Conservation (phyloP, 2,329 filamentous ascomycete species). For the Fusarium sp. region DNA sequence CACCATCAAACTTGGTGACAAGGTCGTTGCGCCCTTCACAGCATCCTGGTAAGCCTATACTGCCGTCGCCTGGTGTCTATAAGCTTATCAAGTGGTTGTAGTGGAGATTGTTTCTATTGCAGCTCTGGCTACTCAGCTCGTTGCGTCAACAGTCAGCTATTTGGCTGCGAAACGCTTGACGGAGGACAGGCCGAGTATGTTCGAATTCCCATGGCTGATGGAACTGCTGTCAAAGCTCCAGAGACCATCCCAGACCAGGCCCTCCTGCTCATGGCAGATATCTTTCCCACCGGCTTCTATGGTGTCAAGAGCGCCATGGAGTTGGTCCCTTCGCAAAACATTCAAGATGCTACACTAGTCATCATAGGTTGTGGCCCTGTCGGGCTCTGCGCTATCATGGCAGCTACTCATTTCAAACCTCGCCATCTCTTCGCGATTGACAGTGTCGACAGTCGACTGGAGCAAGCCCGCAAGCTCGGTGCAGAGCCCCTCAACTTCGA, state of each 20-base stretch:
- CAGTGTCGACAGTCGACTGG: slow-evolving; percentile 78
- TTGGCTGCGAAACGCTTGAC: slow-evolving; percentile 76
- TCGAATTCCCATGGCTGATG: slow-evolving; percentile 82
- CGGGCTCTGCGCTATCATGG: slow-evolving; percentile 84
- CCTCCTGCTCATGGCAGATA: slow-evolving; percentile 90
- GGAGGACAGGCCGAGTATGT: slow-evolving; percentile 87
- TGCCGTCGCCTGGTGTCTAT: not conserved
- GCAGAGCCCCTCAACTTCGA: slow-evolving; percentile 86
- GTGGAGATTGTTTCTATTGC: slow-evolving; percentile 85
- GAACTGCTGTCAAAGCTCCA: slow-evolving; percentile 78
- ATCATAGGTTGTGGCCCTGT: slow-evolving; percentile 88
- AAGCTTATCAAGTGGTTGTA: slow-evolving; percentile 25
- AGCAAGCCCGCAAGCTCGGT: slow-evolving; percentile 77
- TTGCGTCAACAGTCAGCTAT: slow-evolving; percentile 75
- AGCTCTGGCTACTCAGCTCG: slow-evolving; percentile 79
- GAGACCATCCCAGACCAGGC: slow-evolving; percentile 76
- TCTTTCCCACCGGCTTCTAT: slow-evolving; percentile 89
- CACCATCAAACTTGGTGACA: slow-evolving; percentile 77
- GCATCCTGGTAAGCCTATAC: slow-evolving; percentile 71
- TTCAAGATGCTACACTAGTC: slow-evolving; percentile 73
- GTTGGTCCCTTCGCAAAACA: slow-evolving; percentile 57
- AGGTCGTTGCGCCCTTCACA: slow-evolving; percentile 86
- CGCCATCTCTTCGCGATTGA: slow-evolving; percentile 83
- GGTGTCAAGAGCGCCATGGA: slow-evolving; percentile 82
- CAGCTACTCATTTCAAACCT: slow-evolving; percentile 79